Evolutionary conservation across 2,329 filamentous ascomycete genomes (phyloP).

Genomic region (Venturiaceae sp.): DNA sequence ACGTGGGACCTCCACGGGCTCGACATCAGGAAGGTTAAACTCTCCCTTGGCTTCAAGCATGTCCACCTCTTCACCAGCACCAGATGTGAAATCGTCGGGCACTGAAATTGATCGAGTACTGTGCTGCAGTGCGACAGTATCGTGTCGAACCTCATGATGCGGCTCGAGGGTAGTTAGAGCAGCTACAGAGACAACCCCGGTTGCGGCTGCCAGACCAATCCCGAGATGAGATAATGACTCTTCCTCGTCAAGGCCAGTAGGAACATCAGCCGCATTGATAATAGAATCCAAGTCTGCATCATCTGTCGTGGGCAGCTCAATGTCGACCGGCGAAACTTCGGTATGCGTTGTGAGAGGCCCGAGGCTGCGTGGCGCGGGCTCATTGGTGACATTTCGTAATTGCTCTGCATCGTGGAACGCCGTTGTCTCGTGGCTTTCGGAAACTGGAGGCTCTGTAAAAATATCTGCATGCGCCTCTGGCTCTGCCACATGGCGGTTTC

Average conservation of each 20-base stretch:
- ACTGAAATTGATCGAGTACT: neutral
- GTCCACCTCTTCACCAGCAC: neutral
- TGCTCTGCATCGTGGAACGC: neutral
- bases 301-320: constrained; percentile 6
- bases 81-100: neutral
- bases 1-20: neutral
- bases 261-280: neutral
- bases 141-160: neutral
- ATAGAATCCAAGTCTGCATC: neutral
- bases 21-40: neutral
- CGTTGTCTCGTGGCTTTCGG: neutral
- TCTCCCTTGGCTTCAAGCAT: neutral
- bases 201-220: neutral
- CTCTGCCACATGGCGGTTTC: neutral
- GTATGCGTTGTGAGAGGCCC: neutral
- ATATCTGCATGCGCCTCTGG: neutral
- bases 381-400: constrained; percentile 1
- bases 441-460: neutral
- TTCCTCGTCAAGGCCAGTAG: neutral
- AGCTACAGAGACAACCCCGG: neutral
- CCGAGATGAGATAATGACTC: neutral
- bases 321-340: neutral
- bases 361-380: constrained; percentile 1
- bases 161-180: neutral
- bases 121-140: neutral